A percentile compares a stretch with the other conserved stretches of the same genome.
These are phyloP conservation scores for Polychaeton citri DNA, from an alignment of 2,329 filamentous ascomycete genomes.

Conservation along the genomic window DNA sequence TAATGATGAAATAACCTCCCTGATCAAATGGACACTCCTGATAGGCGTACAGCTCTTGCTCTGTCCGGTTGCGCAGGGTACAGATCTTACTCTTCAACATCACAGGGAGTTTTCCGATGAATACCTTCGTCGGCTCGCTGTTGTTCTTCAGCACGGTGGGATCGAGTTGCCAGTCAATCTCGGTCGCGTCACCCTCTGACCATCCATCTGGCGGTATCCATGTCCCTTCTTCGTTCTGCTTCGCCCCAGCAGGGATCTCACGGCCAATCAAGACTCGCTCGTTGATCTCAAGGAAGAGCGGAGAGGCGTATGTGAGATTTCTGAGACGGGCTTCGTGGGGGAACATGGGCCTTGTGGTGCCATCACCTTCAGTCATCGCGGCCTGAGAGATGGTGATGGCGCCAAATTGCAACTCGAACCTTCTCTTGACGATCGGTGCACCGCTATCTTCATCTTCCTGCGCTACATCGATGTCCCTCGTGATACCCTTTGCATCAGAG, in stretches of 20 bases:
- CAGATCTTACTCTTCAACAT: conserved; percentile 98
- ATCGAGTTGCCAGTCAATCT: conserved; percentile 32
- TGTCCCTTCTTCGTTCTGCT: conserved; percentile 52
- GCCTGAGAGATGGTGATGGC: conserved; percentile 80
- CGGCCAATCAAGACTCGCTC: conserved; percentile 75
- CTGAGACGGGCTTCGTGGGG: conserved; percentile 92
- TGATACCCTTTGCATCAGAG: conserved; percentile 78
- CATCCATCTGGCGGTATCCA: conserved; percentile 15
- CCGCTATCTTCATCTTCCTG: conserved; percentile 57
- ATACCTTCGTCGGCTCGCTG: conserved; percentile 40
- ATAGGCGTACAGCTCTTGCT: conserved; percentile 76
- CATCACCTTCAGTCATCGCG: conserved; percentile 85
- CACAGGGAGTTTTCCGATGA: conserved; percentile 89
- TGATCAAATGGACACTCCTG: conserved; percentile 98
- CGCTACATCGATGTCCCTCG: conserved; percentile 84
- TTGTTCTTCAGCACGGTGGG: conserved; percentile 27
- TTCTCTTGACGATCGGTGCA: conserved; percentile 63
- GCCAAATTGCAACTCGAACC: conserved; percentile 92
- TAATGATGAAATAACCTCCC: conserved; percentile 98
- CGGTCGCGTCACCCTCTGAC: conserved; percentile 33
- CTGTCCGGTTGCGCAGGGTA: conserved; percentile 68
- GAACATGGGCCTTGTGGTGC: conserved; percentile 69
- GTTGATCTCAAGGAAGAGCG: conserved; percentile 77
- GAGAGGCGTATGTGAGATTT: conserved; percentile 89
- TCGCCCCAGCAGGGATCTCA: conserved; percentile 53